Base-by-base conservation (phyloP, 805 yeast genomes). In the Cephaloascus fragrans region DNA sequence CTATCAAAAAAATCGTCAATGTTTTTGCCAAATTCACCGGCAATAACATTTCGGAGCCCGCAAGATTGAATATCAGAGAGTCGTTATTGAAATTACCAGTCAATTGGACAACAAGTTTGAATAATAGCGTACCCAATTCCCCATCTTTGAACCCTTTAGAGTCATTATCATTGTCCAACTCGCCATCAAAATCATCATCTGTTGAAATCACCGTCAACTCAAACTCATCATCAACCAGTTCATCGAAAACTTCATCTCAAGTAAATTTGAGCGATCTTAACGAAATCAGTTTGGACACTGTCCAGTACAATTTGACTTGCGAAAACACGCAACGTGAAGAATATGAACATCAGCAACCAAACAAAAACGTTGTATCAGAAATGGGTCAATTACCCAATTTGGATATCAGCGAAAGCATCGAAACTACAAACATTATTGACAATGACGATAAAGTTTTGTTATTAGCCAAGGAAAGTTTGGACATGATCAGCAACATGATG, bases 21-120 rank as follows among this genome's bases (percentile, higher is more conserved):
- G 76, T 90, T 31, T 83, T 93, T 9, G 85, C 97, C 3, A 84
- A 83, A 45, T 85, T 86, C 48, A 84, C 88, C 1, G 87, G 89
- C 0, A 75, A 69, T 42, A 75, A 87, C 3, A 57, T 83, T 26
- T 86, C 88, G 5, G 87, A 81, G 46, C 83, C 85, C 3, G 87
- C 88, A 5, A 74, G 95, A 46, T 66, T 82, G 2, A 80, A 83
- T 37, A 94, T 93, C 12, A 71, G 97, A 29, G 84, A 82, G 44
- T 80, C 83, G 31, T 70, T 90, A 14, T 64, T 93, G 38, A 73
- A 75, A 41, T 65, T 90, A 36, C 98, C 97, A 1, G 59, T 71
- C 31, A 73, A 80, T 50, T 74, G 90, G 90, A 75, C 88, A 45
- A 43, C 38, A 8, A 23, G 28, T 23, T 23, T 23, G 28, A n/a